Base-by-base conservation (phyloP, 768 basidiomycete species). In the Floccularia luteovirens region DNA sequence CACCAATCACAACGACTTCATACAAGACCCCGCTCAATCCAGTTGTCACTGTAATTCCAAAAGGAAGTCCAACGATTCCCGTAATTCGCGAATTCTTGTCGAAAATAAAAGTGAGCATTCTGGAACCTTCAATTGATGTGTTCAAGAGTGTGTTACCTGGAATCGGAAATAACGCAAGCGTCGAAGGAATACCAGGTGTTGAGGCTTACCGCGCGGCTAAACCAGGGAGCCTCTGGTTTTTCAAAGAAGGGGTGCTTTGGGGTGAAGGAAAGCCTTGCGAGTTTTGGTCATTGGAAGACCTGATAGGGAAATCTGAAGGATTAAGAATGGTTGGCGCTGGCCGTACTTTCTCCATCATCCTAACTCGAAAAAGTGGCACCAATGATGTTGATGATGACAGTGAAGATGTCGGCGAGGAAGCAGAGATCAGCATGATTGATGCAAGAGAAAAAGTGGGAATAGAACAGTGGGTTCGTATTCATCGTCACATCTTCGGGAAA, bases 261-360 rank as follows among this genome's bases (percentile, higher is more conserved):
- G 83, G 80, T 17, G 79, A 86, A 53, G 75, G 72, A 51, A 82
- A 82, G 46, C 83, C 83, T 2, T 85, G 81, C 51, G 81, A 85
- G 48, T 88, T 84, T 50, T 88, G 85, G 78, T 60, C 77, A 2
- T 58, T 82, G 17, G 63, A 68, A 32, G 74, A 80, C 46, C 56
- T 89, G n/a, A 54, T 72, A 13, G 58, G 64, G 38, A 69, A 64
- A 42, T 55, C 51, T 19, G 74, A 75, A 14, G 78, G 68, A 12
- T 60, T 77, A 54, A 47, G 74, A 35, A 55, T 83, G 17, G 60
- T 80, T 33, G 77, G 74, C 17, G 80, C 77, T 11, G 87, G 84
- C 3, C 63, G 82, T 31, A 82, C 75, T 24, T 85, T 80, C 48
- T 73, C 79, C 1, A 70, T 88, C 24, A 63, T 77, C 33, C 48